Conservation (phyloP, 495 filamentous ascomycete species). For the Aspergillus taichungensis region DNA sequence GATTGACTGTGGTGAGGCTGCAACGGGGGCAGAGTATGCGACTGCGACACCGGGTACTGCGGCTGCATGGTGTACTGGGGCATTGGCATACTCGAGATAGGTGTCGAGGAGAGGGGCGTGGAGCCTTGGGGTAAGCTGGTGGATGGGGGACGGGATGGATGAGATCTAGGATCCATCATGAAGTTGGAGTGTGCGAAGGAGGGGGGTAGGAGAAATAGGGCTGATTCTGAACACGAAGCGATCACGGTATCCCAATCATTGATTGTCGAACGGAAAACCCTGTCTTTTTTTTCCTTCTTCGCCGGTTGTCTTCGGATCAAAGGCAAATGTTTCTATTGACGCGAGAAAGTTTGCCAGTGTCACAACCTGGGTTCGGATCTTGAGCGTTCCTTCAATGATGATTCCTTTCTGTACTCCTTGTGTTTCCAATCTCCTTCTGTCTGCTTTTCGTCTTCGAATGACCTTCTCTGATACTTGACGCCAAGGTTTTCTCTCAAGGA, state of each 20-base stretch:
- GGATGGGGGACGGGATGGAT: conserved; percentile 48
- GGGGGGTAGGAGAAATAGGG: conserved; percentile 20
- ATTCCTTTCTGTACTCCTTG: background rate
- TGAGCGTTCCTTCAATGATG: conserved; percentile 3
- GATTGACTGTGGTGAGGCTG: conserved; percentile 51
- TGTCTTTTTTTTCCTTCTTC: conserved; percentile 4
- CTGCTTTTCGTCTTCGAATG: conserved; percentile 6
- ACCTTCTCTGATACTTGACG: conserved; percentile 11
- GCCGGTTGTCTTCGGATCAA: conserved; percentile 13
- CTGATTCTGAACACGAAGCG: conserved; percentile 15
- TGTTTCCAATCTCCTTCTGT: background rate
- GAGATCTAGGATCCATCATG: conserved; percentile 46
- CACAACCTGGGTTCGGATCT: background rate
- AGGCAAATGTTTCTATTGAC: conserved; percentile 1
- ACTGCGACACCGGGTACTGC: conserved; percentile 48
- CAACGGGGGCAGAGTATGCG: conserved; percentile 64
- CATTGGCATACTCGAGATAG: conserved; percentile 42
- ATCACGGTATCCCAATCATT: conserved; percentile 44
- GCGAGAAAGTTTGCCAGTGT: conserved; percentile 8
- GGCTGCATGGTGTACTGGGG: conserved; percentile 47
- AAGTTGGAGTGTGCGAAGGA: conserved; percentile 21
- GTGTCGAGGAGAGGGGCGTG: conserved; percentile 34
- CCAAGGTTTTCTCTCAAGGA: too few species aligned
- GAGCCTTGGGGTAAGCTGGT: conserved; percentile 47
- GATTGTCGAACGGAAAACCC: conserved; percentile 20